These are phyloP conservation scores for Neopestalotiopsis sp. DNA, from an alignment of 2,329 filamentous ascomycete genomes.

Conservation along the genomic window DNA sequence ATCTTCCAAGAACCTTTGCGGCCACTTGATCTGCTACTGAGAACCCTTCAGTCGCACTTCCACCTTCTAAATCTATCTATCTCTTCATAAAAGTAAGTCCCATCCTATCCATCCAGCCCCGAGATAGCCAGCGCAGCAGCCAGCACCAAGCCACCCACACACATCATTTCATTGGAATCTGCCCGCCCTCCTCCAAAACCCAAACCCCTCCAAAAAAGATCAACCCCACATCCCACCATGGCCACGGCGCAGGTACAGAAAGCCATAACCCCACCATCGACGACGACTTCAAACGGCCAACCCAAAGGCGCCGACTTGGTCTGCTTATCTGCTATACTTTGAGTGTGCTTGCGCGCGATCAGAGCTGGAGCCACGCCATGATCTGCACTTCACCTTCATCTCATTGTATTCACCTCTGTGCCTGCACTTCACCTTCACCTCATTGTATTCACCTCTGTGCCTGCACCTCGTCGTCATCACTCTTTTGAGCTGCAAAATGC, in stretches of 20 bases:
- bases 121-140: too few relatives aligned
- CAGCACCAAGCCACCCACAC: too few relatives aligned
- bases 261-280: slow-evolving; percentile 16
- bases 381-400: background rate
- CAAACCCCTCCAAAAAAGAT: background rate
- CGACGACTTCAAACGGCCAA: slow-evolving; percentile 17
- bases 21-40: background rate
- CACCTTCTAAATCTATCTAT: background rate
- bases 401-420: background rate
- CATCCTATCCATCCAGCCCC: too few relatives aligned
- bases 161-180: background rate
- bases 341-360: background rate
- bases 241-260: slow-evolving; percentile 11
- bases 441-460: background rate
- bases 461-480: background rate
- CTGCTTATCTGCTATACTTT: background rate
- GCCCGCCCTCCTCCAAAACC: slow-evolving; percentile 9
- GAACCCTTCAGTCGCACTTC: slow-evolving; percentile 4
- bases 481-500: background rate
- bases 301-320: background rate
- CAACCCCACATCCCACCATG: slow-evolving; percentile 16
- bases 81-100: background rate
- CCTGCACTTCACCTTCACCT: background rate
- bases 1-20: slow-evolving; percentile 9
- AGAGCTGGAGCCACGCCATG: background rate